Base-by-base conservation (phyloP, 2,329 filamentous ascomycete genomes). In the Aureobasidium namibiae region DNA sequence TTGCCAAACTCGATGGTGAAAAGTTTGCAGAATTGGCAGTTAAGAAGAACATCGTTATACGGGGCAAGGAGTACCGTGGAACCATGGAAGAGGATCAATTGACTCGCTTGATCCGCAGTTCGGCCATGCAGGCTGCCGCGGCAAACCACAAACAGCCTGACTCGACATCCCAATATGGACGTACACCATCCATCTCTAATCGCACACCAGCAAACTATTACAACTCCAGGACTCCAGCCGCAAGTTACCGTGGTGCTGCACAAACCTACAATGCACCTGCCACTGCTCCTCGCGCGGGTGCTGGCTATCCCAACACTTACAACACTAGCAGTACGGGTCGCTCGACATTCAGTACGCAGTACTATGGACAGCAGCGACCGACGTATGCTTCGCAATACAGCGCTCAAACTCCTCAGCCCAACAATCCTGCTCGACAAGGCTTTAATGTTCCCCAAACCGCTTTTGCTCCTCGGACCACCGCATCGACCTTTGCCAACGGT, bases 1-100 rank as follows among this genome's bases (percentile, higher is more conserved):
- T 96, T 24, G 86, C 91, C 6, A 92, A 94, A 67, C 77, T 96
- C 62, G 87, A 95, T 66, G 90, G 90, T 10, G 88, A 95, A 69
- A 88, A 91, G 70, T 75, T 95, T n/a, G 87, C 86, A 31, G 88
- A 91, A 60, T 77, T 96, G 49, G 86, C 89, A 63, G 87, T 95
- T 68, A 92, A 87, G 74, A 89, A 85, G 46, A 90, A 85, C 69
- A 81, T 96, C 21, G 75, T 90, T 61, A 78, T 95, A 48, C 83
- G 88, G 61, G 84, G 81, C 7, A 84, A 87, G 54, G 84, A 90
- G 67, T 89, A 89, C 70, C 82, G 82, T 63, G 91, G 91, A 4
- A 83, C 87, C 4, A 86, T 95, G 83, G 90, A 95, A 65, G 89
- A 92, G 66, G 90, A 95, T 65, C 87, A 90, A 64, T 68, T 75